Conservation (phyloP, 1,139 yeast species). For the Sugiyamaella japonica region DNA sequence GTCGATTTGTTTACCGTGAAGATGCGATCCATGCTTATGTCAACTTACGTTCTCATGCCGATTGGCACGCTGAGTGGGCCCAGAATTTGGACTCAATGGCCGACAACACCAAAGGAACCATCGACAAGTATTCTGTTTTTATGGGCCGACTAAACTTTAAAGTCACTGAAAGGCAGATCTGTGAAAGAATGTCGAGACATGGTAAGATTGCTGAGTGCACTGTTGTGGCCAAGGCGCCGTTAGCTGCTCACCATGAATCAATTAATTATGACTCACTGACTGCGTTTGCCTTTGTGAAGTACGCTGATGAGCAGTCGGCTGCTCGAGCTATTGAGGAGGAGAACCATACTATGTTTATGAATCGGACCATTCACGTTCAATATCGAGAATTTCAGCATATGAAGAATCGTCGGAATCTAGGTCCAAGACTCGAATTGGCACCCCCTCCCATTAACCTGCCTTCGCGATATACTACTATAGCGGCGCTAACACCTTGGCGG, state of each 20-base stretch:
- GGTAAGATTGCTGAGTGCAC: slow-evolving; percentile 55
- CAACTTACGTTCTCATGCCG: slow-evolving; percentile 51
- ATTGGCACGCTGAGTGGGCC: slow-evolving; percentile 76
- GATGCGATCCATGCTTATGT: slow-evolving; percentile 91
- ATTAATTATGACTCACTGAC: slow-evolving; percentile 29
- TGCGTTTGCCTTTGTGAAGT: slow-evolving; percentile 73
- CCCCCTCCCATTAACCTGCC: slow-evolving; percentile 33
- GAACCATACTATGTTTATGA: slow-evolving; percentile 72
- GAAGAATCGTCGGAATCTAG: slow-evolving; percentile 15
- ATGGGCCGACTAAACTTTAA: slow-evolving; percentile 66
- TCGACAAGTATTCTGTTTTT: slow-evolving; percentile 72
- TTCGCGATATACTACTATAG: slow-evolving; percentile 16
- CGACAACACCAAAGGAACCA: slow-evolving; percentile 26
- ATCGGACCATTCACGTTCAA: slow-evolving; percentile 79
- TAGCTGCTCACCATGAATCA: background rate
- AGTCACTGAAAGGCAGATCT: slow-evolving; percentile 56
- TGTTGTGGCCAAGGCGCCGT: slow-evolving; percentile 20
- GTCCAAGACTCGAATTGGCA: slow-evolving; percentile 29
- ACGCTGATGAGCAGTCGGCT: slow-evolving; percentile 52
- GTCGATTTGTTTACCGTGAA: slow-evolving; percentile 79
- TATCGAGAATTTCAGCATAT: slow-evolving; percentile 60
- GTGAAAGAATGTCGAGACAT: slow-evolving; percentile 61
- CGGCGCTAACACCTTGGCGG: slow-evolving; percentile 10
- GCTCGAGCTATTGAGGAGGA: slow-evolving; percentile 45
- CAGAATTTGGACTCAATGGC: slow-evolving; percentile 53